A percentile compares a stretch with the other conserved stretches of the same genome.
Evolutionary conservation across 106 monocot species (phyloP).

Genomic region (Alisma plantagoaquatica): DNA sequence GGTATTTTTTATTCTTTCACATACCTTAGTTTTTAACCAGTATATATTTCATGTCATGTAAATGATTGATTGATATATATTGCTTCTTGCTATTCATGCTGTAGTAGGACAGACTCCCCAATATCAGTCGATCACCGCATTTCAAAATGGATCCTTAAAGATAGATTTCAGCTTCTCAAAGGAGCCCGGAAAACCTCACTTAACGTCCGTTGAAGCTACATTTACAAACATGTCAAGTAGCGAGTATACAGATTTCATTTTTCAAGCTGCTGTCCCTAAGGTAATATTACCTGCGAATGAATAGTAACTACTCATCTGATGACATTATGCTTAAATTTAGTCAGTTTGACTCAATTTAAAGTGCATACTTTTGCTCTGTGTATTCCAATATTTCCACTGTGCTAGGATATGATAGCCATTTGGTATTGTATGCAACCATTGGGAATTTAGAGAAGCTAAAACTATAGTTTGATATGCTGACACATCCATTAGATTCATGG

Average conservation of each 20-base stretch:
- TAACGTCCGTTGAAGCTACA: constrained; percentile 53
- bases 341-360: too few species aligned
- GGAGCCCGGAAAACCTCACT: constrained; percentile 57
- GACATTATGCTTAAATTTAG: too few species aligned
- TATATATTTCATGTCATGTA: neutral
- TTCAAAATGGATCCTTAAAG: constrained; percentile 60
- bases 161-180: constrained; percentile 76
- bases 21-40: neutral
- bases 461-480: too few species aligned
- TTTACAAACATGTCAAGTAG: constrained; percentile 66
- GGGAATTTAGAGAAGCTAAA: too few species aligned
- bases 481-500: too few species aligned
- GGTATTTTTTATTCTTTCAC: too few species aligned
- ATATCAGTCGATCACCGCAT: constrained; percentile 70
- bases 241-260: constrained; percentile 72
- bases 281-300: too few species aligned
- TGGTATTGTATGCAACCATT: too few species aligned
- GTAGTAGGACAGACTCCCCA: constrained; percentile 31
- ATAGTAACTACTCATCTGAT: too few species aligned
- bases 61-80: neutral
- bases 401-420: too few species aligned
- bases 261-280: constrained; percentile 98
- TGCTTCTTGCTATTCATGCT: neutral
- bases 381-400: too few species aligned
- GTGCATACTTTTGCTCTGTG: too few species aligned